These are phyloP conservation scores for Zymoseptoria passerinii DNA, from an alignment of 2,329 filamentous ascomycete species.

Conservation along the genomic window DNA sequence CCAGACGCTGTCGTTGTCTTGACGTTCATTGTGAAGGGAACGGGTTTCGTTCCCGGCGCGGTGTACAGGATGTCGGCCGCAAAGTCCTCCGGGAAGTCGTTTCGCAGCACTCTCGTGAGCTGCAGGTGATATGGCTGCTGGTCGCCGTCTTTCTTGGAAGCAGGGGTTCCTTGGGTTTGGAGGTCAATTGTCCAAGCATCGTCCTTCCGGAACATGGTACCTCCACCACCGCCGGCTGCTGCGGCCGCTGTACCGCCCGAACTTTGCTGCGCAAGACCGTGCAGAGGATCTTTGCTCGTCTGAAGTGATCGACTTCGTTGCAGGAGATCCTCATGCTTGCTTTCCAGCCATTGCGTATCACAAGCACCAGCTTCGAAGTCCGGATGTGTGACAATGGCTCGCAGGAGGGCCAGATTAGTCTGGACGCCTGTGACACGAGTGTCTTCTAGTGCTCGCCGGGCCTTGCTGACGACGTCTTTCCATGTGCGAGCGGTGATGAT, in stretches of 20 bases:
- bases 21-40: slow-evolving; percentile 36
- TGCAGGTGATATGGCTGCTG: slow-evolving; percentile 43
- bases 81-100: slow-evolving; percentile 52
- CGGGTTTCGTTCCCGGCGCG: slow-evolving; percentile 27
- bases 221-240: slow-evolving; percentile 26
- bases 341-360: slow-evolving; percentile 53
- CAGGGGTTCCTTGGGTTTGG: slow-evolving; percentile 4
- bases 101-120: slow-evolving; percentile 47
- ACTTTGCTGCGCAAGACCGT: slow-evolving; percentile 14
- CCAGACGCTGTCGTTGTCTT: slow-evolving; percentile 38
- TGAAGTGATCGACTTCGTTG: slow-evolving; percentile 12
- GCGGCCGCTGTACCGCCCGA: slow-evolving; percentile 25
- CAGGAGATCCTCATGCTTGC: slow-evolving; percentile 38
- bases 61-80: slow-evolving; percentile 47
- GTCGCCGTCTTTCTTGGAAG: not conserved
- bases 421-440: slow-evolving; percentile 49
- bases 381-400: slow-evolving; percentile 44
- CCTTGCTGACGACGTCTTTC: slow-evolving; percentile 46
- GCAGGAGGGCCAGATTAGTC: slow-evolving; percentile 49
- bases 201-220: slow-evolving; percentile 39
- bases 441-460: slow-evolving; percentile 48
- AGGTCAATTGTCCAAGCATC: slow-evolving; percentile 20
- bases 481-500: slow-evolving; percentile 49
- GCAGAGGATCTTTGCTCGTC: slow-evolving; percentile 14
- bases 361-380: slow-evolving; percentile 43